A percentile compares a stretch with the other conserved stretches of the same genome.
Evolutionary conservation across 1,284 basidiomycete genomes (phyloP).

Genomic region (Pascua sp.): DNA sequence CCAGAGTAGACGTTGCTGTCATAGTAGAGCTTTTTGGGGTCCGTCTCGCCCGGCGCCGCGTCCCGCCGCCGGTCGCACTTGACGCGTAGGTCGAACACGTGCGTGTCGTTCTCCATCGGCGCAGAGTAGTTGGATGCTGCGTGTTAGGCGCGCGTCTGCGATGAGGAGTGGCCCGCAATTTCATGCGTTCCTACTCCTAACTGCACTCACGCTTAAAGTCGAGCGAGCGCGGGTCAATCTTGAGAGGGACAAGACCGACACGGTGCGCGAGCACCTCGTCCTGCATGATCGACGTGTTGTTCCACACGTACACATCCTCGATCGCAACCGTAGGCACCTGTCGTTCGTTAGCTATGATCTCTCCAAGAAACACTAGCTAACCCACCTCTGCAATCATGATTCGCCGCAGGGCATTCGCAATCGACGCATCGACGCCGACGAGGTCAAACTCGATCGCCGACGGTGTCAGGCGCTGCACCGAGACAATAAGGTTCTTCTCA

Average conservation of each 20-base stretch:
- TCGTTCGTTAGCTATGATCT: too few relatives aligned
- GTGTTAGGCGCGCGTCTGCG: too few relatives aligned
- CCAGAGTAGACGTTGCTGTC: conserved; percentile 68
- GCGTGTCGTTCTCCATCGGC: conserved; percentile 82
- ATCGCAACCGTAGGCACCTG: conserved; percentile 91
- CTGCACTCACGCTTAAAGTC: conserved; percentile 47
- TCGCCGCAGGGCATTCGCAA: conserved; percentile 90
- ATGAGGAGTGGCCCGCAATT: too few relatives aligned
- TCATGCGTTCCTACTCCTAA: too few relatives aligned
- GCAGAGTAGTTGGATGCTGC: conserved; percentile 53
- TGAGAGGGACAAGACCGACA: conserved; percentile 83
- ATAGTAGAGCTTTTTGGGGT: conserved; percentile 64
- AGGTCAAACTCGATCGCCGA: conserved; percentile 90
- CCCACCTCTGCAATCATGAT: conserved; percentile 89
- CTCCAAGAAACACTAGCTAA: conserved; percentile 2
- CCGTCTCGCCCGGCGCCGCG: conserved; percentile 58
- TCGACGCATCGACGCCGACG: conserved; percentile 90
- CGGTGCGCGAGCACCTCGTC: conserved; percentile 93
- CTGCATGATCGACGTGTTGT: conserved; percentile 91
- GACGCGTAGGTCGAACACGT: conserved; percentile 78
- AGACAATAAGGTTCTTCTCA: conserved; percentile 65
- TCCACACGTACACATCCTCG: conserved; percentile 89
- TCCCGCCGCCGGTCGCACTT: conserved; percentile 63
- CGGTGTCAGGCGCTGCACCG: conserved; percentile 72
- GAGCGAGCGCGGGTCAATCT: conserved; percentile 69